phyloP scores from a whole-genome alignment of 495 filamentous ascomycete genomes.

The Podospora comata region DNA sequence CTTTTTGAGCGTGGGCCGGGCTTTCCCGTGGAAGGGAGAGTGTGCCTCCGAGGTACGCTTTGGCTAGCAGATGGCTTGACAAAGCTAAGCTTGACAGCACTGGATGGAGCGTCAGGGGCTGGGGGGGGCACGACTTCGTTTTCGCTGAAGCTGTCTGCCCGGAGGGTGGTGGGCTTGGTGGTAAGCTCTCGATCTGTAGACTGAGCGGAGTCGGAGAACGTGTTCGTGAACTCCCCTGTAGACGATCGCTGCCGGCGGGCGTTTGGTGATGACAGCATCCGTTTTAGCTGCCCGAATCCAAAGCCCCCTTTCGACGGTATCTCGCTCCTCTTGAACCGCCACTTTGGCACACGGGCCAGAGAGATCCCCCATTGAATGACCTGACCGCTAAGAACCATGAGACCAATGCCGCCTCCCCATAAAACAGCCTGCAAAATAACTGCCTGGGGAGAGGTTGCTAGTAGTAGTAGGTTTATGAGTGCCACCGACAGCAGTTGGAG shows the following conservation, averaged over 20 bases:
- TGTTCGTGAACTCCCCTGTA: slow-evolving; percentile 9
- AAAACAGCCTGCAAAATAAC: slow-evolving; percentile 77
- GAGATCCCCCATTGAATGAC: slow-evolving; percentile 83
- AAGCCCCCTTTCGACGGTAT: slow-evolving; percentile 26
- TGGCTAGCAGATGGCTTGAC: slow-evolving; percentile 15
- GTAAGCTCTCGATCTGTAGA: slow-evolving; percentile 24
- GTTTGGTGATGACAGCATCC: slow-evolving; percentile 27
- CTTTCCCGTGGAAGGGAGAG: slow-evolving; percentile 41
- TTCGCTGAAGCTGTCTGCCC: slow-evolving; percentile 18
- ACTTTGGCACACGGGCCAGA: slow-evolving; percentile 82
- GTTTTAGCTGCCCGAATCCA: slow-evolving; percentile 26
- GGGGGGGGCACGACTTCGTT: background rate
- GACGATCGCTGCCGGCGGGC: slow-evolving; percentile 31
- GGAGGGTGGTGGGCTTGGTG: slow-evolving; percentile 6
- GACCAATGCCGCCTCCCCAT: slow-evolving; percentile 79
- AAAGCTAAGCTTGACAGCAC: slow-evolving; percentile 22
- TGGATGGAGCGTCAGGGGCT: background rate
- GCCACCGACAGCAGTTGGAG: slow-evolving; percentile 78
- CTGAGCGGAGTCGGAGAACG: slow-evolving; percentile 20
- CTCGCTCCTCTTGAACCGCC: slow-evolving; percentile 68
- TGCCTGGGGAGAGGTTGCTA: slow-evolving; percentile 77
- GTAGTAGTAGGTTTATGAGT: slow-evolving; percentile 77
- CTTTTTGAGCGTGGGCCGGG: slow-evolving; percentile 35
- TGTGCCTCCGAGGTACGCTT: slow-evolving; percentile 48
- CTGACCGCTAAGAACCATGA: slow-evolving; percentile 69